Conservation (phyloP, 1,284 basidiomycete genomes). For the Earliella scabrosa region DNA sequence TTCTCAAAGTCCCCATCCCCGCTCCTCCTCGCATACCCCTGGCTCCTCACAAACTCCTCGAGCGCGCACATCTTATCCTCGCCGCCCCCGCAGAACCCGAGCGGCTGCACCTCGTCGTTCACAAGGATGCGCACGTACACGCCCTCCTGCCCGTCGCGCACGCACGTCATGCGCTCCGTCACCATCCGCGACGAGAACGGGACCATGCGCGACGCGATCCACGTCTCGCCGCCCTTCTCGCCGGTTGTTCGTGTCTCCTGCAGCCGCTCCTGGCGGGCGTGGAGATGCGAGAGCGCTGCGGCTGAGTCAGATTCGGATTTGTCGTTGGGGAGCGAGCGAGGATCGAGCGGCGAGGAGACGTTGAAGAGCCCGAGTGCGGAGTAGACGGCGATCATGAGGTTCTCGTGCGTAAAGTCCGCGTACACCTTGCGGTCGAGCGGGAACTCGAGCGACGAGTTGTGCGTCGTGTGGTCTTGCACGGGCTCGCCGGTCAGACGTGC, state of each 20-base stretch:
- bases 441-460: slow-evolving; percentile 81
- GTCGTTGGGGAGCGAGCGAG: slow-evolving; percentile 23
- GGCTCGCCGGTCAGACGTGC: slow-evolving; percentile 68
- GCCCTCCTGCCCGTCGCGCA: slow-evolving; percentile 16
- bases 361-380: slow-evolving; percentile 72
- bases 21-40: slow-evolving; percentile 64
- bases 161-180: slow-evolving; percentile 61
- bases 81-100: slow-evolving; percentile 61
- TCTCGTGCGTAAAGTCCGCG: slow-evolving; percentile 84
- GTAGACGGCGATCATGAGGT: slow-evolving; percentile 78
- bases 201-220: slow-evolving; percentile 61
- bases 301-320: slow-evolving; percentile 25
- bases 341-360: slow-evolving; percentile 43
- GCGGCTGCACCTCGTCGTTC: slow-evolving; percentile 67
- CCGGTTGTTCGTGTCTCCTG: slow-evolving; percentile 7
- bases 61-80: slow-evolving; percentile 65
- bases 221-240: slow-evolving; percentile 49
- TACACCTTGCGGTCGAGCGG: slow-evolving; percentile 70
- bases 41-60: slow-evolving; percentile 72
- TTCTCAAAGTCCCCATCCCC: slow-evolving; percentile 71
- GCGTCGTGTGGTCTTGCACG: slow-evolving; percentile 72
- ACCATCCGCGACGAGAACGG: slow-evolving; percentile 71
- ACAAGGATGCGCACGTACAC: slow-evolving; percentile 44
- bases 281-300: slow-evolving; percentile 24
- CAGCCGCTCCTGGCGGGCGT: slow-evolving; percentile 25